Conservation (phyloP, 441 rosid species). For the Aquilaria agallochum region DNA sequence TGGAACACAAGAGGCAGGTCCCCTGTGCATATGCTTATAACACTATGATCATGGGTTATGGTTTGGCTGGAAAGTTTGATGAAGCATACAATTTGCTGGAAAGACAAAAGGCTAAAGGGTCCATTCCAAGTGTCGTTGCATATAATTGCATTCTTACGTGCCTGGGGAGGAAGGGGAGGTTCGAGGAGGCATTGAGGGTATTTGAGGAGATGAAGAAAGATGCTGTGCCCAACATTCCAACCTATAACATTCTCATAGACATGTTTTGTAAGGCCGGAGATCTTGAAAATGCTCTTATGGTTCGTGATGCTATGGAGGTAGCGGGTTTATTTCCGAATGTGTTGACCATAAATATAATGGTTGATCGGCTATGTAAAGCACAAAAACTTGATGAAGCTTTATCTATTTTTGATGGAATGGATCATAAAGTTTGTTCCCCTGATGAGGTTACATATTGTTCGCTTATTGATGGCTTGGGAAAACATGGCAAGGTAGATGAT, state of each 20-base stretch:
- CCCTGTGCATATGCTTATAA: conserved; percentile 92
- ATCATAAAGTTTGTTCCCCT: conserved; percentile 69
- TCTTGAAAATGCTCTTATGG: conserved; percentile 59
- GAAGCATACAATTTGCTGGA: conserved; percentile 77
- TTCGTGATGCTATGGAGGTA: conserved; percentile 79
- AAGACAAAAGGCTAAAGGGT: conserved; percentile 72
- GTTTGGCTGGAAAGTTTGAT: conserved; percentile 78
- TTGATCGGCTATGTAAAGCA: conserved; percentile 90
- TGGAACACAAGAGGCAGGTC: conserved; percentile 62
- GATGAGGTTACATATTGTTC: conserved; percentile 82
- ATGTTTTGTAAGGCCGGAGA: conserved; percentile 78
- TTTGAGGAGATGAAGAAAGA: conserved; percentile 89
- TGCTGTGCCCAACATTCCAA: conserved; percentile 68
- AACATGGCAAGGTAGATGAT: conserved; percentile 72
- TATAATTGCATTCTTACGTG: conserved; percentile 91
- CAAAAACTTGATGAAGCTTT: conserved; percentile 78
- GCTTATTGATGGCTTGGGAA: conserved; percentile 89
- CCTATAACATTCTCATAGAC: conserved; percentile 76
- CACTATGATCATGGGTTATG: conserved; percentile 97
- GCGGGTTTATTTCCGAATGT: conserved; percentile 85
- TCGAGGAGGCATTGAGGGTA: conserved; percentile 59
- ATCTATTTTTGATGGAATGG: conserved; percentile 70
- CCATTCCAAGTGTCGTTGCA: conserved; percentile 11
- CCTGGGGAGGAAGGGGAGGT: conserved; percentile 66
- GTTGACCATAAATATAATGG: conserved; percentile 83